phyloP scores from a whole-genome alignment of 805 yeast species.

The Candida morakotiae region DNA sequence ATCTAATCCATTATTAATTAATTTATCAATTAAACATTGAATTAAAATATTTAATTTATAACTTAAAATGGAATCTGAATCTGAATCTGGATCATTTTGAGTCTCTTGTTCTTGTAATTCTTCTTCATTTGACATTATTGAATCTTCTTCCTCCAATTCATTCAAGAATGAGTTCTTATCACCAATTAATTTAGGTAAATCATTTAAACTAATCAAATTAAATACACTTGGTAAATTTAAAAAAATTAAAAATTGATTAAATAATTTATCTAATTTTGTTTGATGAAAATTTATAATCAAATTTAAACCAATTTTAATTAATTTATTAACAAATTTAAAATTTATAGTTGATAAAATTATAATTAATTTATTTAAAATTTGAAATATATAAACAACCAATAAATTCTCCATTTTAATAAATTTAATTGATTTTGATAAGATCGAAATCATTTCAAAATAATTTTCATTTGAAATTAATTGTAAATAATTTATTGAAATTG shows the following conservation, averaged over 20 bases:
- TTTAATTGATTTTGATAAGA: constrained; percentile 14
- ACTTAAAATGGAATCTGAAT: constrained; percentile 9
- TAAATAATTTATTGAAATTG: constrained; percentile 15
- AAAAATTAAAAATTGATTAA: constrained; percentile 43
- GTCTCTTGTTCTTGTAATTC: too few species aligned
- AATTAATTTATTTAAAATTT: constrained; percentile 44
- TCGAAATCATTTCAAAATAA: constrained; percentile 16
- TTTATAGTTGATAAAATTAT: constrained; percentile 39
- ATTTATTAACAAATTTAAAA: constrained; percentile 28
- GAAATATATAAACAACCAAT: constrained; percentile 23
- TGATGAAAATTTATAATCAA: constrained; percentile 30
- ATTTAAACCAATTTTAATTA: constrained; percentile 37
- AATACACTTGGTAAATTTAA: constrained; percentile 37
- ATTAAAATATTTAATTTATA: constrained; percentile 20
- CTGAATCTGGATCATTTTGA: too few species aligned
- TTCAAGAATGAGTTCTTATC: constrained; percentile 10
- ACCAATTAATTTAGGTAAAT: constrained; percentile 22
- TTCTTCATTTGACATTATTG: constrained; percentile 3
- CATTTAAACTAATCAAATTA: constrained; percentile 27
- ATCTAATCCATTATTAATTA: constrained; percentile 10
- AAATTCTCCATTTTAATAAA: constrained; percentile 21
- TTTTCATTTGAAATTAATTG: constrained; percentile 14
- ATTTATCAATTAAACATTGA: constrained; percentile 16
- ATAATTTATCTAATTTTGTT: constrained; percentile 40
- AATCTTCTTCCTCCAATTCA: constrained; percentile 4